These are phyloP conservation scores for Penicillium subrubescens DNA, from an alignment of 495 filamentous ascomycete genomes.

Conservation along the genomic window DNA sequence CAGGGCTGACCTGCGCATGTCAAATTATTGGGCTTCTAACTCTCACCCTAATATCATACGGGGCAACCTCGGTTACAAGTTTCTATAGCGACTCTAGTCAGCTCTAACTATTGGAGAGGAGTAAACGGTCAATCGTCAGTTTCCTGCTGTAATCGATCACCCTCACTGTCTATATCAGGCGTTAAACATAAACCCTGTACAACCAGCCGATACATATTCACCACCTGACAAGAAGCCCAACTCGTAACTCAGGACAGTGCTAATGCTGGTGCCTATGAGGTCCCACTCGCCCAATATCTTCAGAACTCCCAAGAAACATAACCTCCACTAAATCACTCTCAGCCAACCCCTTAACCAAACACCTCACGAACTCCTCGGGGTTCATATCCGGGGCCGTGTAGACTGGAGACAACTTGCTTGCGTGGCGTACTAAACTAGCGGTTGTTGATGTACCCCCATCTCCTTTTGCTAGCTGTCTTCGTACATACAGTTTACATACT, in stretches of 20 bases:
- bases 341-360: background rate
- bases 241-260: background rate
- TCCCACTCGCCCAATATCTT: background rate
- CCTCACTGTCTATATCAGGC: background rate
- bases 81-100: too few species aligned
- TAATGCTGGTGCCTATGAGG: background rate
- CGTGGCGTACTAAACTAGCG: conserved; percentile 16
- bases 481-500: background rate
- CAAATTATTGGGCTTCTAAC: too few species aligned
- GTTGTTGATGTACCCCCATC: conserved; percentile 5
- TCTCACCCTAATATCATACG: too few species aligned
- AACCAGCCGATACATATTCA: background rate
- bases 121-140: background rate
- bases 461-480: background rate
- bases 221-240: background rate
- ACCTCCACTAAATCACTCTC: background rate
- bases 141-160: too few species aligned
- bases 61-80: too few species aligned
- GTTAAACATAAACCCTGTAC: background rate
- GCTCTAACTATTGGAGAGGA: background rate
- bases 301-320: background rate
- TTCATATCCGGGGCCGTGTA: conserved; percentile 7
- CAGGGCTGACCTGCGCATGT: too few species aligned
- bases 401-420: conserved; percentile 7
- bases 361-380: conserved; percentile 10